phyloP scores from a whole-genome alignment of 345 rosid genomes.

The Citrus medica region DNA sequence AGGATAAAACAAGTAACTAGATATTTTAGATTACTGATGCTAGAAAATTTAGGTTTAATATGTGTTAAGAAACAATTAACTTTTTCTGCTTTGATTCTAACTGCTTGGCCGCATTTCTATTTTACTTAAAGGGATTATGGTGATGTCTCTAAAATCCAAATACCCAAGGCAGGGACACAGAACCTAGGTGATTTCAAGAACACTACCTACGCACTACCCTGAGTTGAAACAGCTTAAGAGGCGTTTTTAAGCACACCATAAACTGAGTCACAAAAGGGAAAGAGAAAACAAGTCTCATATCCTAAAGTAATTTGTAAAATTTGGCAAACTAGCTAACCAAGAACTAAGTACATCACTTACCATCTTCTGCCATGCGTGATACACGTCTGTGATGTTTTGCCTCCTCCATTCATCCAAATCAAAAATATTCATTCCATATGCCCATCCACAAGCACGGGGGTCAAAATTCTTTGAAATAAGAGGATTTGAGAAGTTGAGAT shows the following conservation, averaged over 20 bases:
- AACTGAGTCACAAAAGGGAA: background rate
- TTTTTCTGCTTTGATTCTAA: too few species aligned
- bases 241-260: background rate
- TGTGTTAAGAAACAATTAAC: too few species aligned
- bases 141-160: too few species aligned
- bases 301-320: background rate
- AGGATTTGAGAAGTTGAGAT: conserved; percentile 97
- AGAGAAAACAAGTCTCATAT: background rate
- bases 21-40: too few species aligned
- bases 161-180: too few species aligned
- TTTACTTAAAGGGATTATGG: too few species aligned
- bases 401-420: conserved; percentile 87
- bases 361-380: conserved; percentile 94
- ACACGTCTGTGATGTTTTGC: conserved; percentile 83
- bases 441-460: conserved; percentile 99
- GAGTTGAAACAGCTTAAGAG: background rate
- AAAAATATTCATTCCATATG: conserved; percentile 95
- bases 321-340: conserved; percentile 3
- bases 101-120: too few species aligned
- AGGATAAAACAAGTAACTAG: background rate
- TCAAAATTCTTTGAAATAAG: conserved; percentile 81
- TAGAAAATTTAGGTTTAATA: too few species aligned
- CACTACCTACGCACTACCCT: too few species aligned
- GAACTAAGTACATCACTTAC: conserved; percentile 36
- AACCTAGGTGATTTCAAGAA: too few species aligned